phyloP scores from a whole-genome alignment of 106 monocot genomes.

The Acorus calamus region DNA sequence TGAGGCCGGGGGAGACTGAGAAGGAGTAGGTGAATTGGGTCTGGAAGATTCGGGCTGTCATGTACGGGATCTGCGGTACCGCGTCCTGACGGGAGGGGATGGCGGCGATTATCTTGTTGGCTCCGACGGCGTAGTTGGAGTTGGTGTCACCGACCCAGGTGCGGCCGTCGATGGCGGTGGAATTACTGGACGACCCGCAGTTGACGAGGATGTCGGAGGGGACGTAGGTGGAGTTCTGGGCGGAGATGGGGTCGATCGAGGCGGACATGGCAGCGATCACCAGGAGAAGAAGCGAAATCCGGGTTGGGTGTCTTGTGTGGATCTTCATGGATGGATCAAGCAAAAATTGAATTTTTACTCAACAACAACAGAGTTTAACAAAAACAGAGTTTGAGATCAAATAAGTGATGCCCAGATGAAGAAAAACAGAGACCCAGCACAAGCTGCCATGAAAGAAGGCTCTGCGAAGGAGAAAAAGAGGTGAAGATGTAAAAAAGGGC shows the following conservation, averaged over 20 bases:
- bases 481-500: no score
- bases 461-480: no score
- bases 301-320: no score
- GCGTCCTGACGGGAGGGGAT: slow-evolving; percentile 8
- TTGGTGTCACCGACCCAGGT: slow-evolving; percentile 36
- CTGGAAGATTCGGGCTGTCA: slow-evolving; percentile 48
- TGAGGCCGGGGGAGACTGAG: slow-evolving; percentile 42
- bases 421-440: no score
- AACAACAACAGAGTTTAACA: no score
- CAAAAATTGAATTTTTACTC: no score
- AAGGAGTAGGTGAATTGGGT: slow-evolving; percentile 69
- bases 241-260: no score
- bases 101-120: not conserved
- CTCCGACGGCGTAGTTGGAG: slow-evolving; percentile 15
- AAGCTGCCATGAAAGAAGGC: no score
- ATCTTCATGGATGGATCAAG: no score
- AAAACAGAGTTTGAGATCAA: no score
- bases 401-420: no score
- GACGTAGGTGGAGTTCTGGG: slow-evolving; percentile 1
- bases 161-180: slow-evolving; percentile 11
- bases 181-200: slow-evolving; percentile 23
- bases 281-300: not conserved
- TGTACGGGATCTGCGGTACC: slow-evolving; percentile 26
- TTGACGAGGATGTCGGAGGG: slow-evolving; percentile 19
- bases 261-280: not conserved